These are phyloP conservation scores for Solanum sitiens DNA, from an alignment of 257 asterid species.

Conservation along the genomic window DNA sequence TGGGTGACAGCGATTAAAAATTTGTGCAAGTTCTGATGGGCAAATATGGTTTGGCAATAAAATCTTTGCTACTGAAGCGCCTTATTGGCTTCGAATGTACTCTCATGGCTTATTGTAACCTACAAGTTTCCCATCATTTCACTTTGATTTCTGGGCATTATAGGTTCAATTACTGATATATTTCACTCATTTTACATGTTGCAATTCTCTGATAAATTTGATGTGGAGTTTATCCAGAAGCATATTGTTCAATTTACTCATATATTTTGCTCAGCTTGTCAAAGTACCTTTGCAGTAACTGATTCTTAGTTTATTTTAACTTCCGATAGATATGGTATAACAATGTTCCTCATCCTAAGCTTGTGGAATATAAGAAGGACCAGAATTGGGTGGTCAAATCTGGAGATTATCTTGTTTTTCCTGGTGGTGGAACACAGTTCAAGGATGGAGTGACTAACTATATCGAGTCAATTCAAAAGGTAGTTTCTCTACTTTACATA, in stretches of 20 bases:
- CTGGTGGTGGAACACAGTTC: constrained; percentile 98
- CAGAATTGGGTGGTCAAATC: constrained; percentile 81
- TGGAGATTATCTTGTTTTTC: constrained; percentile 65
- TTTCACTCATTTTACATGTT: neutral
- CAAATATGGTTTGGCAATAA: neutral
- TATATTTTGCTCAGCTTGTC: neutral
- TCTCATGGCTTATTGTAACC: neutral
- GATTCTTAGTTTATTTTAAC: neutral
- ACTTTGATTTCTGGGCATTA: neutral
- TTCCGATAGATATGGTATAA: constrained; percentile 67
- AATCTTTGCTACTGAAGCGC: neutral
- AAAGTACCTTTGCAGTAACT: neutral
- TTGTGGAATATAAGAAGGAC: constrained; percentile 81
- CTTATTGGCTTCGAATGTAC: neutral
- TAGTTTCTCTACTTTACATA: neutral
- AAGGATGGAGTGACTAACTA: constrained; percentile 58
- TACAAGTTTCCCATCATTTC: neutral
- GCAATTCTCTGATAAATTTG: neutral
- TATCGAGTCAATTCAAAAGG: constrained; percentile 51
- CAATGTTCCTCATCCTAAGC: constrained; percentile 94
- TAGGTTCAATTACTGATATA: neutral
- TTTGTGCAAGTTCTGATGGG: neutral
- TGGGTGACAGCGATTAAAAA: neutral
- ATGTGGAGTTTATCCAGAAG: neutral
- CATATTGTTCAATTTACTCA: neutral